These are phyloP conservation scores for Schoenoplectus triqueter DNA, from an alignment of 202 grass and related monocot genomes.

Conservation along the genomic window DNA sequence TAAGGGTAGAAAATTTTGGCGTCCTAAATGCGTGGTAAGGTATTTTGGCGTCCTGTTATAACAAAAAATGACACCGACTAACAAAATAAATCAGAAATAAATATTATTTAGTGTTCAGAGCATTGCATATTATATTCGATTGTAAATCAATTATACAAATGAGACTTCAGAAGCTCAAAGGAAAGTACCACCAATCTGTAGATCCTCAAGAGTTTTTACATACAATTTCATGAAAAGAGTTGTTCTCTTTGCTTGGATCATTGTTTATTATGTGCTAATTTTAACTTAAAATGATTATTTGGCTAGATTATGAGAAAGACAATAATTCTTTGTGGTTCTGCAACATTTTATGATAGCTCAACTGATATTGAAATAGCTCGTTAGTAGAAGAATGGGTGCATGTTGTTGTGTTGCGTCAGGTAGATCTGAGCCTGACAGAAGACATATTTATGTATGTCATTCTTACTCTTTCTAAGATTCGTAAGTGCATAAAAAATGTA, in stretches of 20 bases:
- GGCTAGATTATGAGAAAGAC: slow-evolving; percentile 52
- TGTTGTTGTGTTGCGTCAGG: slow-evolving; percentile 80
- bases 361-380: slow-evolving; percentile 35
- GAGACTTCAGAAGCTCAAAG: not conserved
- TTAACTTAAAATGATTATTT: slow-evolving; percentile 2
- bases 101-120: not conserved
- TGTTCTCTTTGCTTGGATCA: not conserved
- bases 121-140: not conserved
- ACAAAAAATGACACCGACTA: not conserved
- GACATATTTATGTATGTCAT: slow-evolving; percentile 66
- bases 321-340: slow-evolving; percentile 35
- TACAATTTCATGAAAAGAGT: not conserved
- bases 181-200: not conserved
- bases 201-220: not conserved
- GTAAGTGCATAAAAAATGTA: not conserved
- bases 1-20: not conserved
- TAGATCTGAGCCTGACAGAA: slow-evolving; percentile 60
- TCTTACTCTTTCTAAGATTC: slow-evolving; percentile 38
- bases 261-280: slow-evolving; percentile 8
- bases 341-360: slow-evolving; percentile 17
- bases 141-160: not conserved
- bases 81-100: not conserved
- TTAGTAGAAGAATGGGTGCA: slow-evolving; percentile 72
- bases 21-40: slow-evolving; percentile 21
- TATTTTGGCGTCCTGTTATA: not conserved